Evolutionary conservation across 2,329 filamentous ascomycete species (phyloP), one percentile per base, ranked within the genome.

Genomic region (Claviceps capensis): DNA sequence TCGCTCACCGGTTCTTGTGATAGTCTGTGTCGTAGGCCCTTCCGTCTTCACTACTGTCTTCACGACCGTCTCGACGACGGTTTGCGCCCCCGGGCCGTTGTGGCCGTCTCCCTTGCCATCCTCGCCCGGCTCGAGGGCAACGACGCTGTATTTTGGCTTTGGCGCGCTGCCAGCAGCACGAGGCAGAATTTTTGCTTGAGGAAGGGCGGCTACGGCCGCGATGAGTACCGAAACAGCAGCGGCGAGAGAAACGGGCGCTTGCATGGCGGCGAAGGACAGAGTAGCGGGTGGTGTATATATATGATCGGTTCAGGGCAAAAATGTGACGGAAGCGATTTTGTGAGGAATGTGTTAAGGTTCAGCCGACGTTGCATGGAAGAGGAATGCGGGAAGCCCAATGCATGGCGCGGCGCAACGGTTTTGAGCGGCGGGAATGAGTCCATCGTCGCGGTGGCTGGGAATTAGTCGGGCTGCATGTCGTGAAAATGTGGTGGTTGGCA

Each of bases 81-180:
- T 57, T 4, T 60, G 54, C 2, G 62, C 38, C 61, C 49, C 22
- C 2, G 41, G 19, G 3, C 17, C 46, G 9, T 26, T 46, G 7
- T 40, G 34, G 19, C 54, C 41, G 22, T 49, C 55, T 17, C 52
- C 46, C 11, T 52, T 52, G 37, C 56, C 57, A 23, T 60, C 56
- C 5, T 64, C 56, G 16, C 57, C 60, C 2, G 67, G 67, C 48
- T 68, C 67, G n/a, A 70, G 56, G 14, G 67, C 66, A 5, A 71
- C 66, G 34, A 71, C 66, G 3, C 66, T 68, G 48, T 71, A 71
- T 22, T 60, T 60, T 2, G 67, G 67, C 48, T 62, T 62, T n/a
- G 55, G 51, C 16, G 53, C 49, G 9, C 52, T 47, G 6, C 50
- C 51, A 11, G 49, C 53, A 2, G 58, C 61, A 19, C 65, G 65